Evolutionary conservation across 768 basidiomycete species (phyloP).

Genomic region (Boletus sp.): DNA sequence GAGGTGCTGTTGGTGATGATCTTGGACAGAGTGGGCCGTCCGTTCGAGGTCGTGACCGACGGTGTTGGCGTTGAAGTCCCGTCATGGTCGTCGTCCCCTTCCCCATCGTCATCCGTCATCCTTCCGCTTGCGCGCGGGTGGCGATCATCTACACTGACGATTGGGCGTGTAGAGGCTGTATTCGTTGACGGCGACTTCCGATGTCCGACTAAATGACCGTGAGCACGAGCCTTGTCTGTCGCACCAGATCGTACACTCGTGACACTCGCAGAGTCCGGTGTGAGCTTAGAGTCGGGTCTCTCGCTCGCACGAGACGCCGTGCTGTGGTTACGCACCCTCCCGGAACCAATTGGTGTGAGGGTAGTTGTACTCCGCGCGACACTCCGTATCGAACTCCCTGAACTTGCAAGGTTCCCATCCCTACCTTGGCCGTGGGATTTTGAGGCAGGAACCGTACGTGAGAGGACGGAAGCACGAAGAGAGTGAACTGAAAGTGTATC

Average conservation of each 20-base stretch:
- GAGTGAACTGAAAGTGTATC: slow-evolving; percentile 46
- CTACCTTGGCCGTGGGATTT: slow-evolving; percentile 23
- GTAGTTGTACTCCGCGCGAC: slow-evolving; percentile 40
- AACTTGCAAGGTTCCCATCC: slow-evolving; percentile 21
- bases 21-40: slow-evolving; percentile 25
- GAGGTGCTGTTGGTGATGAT: slow-evolving; percentile 26
- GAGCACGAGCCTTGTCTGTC: slow-evolving; percentile 23
- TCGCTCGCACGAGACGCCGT: slow-evolving; percentile 28
- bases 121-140: neutral
- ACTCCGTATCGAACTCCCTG: slow-evolving; percentile 44
- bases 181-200: slow-evolving; percentile 22
- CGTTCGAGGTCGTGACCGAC: slow-evolving; percentile 12
- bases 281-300: slow-evolving; percentile 72
- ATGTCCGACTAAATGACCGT: slow-evolving; percentile 14
- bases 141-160: neutral
- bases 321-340: slow-evolving; percentile 25
- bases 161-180: slow-evolving; percentile 6
- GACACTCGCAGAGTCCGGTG: slow-evolving; percentile 41
- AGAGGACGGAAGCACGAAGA: slow-evolving; percentile 42
- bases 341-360: slow-evolving; percentile 14
- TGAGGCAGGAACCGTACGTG: slow-evolving; percentile 26
- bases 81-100: slow-evolving; percentile 11
- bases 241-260: slow-evolving; percentile 24
- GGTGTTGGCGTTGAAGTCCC: slow-evolving; percentile 16
- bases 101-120: slow-evolving; percentile 4